These are phyloP conservation scores for Albizia julibrissin DNA, from an alignment of 306 rosid genomes.

Conservation along the genomic window DNA sequence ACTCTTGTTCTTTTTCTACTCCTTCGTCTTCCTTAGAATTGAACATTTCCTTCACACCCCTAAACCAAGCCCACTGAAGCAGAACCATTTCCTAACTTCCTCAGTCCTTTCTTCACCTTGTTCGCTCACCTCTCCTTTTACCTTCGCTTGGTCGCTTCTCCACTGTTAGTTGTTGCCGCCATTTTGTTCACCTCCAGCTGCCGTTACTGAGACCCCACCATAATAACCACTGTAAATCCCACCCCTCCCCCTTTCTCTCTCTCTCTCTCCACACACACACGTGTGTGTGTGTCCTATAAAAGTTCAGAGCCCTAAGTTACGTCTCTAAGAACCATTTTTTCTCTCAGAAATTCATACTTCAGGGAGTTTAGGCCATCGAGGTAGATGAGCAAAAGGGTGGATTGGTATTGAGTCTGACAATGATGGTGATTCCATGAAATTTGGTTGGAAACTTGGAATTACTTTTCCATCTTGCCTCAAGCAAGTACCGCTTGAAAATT, in stretches of 20 bases:
- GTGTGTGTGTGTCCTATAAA: conserved; percentile 3
- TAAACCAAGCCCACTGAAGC: too few relatives aligned
- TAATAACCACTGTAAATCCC: not conserved
- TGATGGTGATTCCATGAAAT: not conserved
- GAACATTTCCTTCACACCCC: too few relatives aligned
- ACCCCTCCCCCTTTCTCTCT: not conserved
- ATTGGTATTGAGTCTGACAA: not conserved
- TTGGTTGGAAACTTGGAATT: conserved; percentile 27
- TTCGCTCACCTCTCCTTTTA: too few relatives aligned
- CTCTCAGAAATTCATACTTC: conserved; percentile 61
- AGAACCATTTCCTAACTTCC: too few relatives aligned
- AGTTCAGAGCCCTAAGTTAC: conserved; percentile 43
- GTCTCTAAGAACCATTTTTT: conserved; percentile 62
- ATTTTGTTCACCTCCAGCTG: too few relatives aligned
- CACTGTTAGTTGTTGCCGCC: too few relatives aligned
- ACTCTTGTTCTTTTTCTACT: too few relatives aligned
- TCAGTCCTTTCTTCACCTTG: too few relatives aligned
- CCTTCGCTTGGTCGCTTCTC: too few relatives aligned
- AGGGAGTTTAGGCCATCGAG: conserved; percentile 33
- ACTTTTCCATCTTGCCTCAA: conserved; percentile 95
- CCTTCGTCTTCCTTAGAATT: too few relatives aligned
- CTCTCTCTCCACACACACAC: too few relatives aligned
- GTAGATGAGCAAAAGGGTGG: not conserved
- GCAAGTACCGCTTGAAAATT: conserved; percentile 52
- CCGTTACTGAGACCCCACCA: too few relatives aligned